A percentile compares a stretch with the other conserved stretches of the same genome.
phyloP scores from a whole-genome alignment of 768 basidiomycete species.

The Kwoniella mangroviensis region DNA sequence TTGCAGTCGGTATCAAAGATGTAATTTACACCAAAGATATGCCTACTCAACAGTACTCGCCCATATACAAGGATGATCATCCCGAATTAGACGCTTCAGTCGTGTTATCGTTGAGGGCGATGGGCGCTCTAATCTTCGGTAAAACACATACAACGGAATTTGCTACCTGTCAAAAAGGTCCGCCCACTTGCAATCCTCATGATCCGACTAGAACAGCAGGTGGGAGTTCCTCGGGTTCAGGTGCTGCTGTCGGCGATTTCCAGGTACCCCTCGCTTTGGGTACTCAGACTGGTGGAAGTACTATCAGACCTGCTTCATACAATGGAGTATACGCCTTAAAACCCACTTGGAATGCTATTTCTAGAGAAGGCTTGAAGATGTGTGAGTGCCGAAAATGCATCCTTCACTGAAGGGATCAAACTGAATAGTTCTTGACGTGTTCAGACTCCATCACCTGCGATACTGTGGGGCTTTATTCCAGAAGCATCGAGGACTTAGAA shows the following conservation, averaged over 20 bases:
- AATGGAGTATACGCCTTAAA: constrained; percentile 27
- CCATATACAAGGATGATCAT: constrained; percentile 38
- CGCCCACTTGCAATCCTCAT: constrained; percentile 29
- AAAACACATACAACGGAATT: constrained; percentile 54
- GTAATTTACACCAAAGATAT: constrained; percentile 40
- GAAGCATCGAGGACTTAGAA: constrained; percentile 21
- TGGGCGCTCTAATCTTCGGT: constrained; percentile 46
- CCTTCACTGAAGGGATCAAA: too few species aligned
- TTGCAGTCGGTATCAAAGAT: constrained; percentile 51
- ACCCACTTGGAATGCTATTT: constrained; percentile 31
- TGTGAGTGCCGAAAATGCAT: constrained; percentile 11
- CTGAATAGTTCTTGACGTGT: neutral
- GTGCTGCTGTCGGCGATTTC: constrained; percentile 29
- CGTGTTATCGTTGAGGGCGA: constrained; percentile 35
- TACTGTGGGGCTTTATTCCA: constrained; percentile 21
- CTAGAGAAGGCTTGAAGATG: constrained; percentile 28
- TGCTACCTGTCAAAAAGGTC: constrained; percentile 29
- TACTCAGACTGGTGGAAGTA: constrained; percentile 31
- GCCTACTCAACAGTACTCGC: constrained; percentile 45
- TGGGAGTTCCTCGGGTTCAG: constrained; percentile 28
- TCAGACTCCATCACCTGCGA: constrained; percentile 29
- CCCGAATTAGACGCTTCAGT: constrained; percentile 39
- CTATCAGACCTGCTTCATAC: constrained; percentile 28
- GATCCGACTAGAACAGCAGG: constrained; percentile 22
- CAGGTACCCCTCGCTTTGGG: constrained; percentile 27